Evolutionary conservation across 108 stramenopile genomes (phyloP).

Genomic region (Nitzschia inconspicua): DNA sequence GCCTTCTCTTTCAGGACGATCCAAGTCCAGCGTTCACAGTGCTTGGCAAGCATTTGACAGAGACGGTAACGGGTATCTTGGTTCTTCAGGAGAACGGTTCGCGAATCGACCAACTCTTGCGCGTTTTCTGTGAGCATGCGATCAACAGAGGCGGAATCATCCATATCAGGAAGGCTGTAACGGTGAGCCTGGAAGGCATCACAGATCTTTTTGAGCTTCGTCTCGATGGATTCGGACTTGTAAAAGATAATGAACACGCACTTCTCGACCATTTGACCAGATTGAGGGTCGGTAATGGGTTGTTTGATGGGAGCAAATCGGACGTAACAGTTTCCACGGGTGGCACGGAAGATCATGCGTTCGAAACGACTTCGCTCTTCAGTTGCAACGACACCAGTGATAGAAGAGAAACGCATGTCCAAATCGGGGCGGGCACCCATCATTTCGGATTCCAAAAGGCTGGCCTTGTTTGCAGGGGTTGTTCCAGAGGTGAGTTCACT

Average conservation of each 20-base stretch:
- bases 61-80: conserved; percentile 92
- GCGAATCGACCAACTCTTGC: conserved; percentile 84
- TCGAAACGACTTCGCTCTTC: conserved; percentile 93
- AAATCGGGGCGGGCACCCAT: conserved; percentile 64
- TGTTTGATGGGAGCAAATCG: conserved; percentile 94
- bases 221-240: conserved; percentile 89
- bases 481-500: conserved; percentile 43
- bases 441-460: conserved; percentile 51
- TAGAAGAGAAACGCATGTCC: conserved; percentile 94
- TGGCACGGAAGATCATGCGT: conserved; percentile 96
- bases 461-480: conserved; percentile 29
- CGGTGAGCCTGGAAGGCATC: conserved; percentile 95
- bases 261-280: conserved; percentile 81
- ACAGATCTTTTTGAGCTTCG: conserved; percentile 97
- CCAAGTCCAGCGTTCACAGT: conserved; percentile 90
- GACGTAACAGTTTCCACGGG: conserved; percentile 95
- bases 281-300: conserved; percentile 85
- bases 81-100: conserved; percentile 91
- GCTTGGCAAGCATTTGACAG: conserved; percentile 83
- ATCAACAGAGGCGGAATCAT: conserved; percentile 80
- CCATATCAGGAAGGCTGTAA: conserved; percentile 94
- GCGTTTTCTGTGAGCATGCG: conserved; percentile 86
- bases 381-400: conserved; percentile 90
- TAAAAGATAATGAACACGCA: conserved; percentile 97
- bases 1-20: conserved; percentile 91